A percentile compares a stretch with the other conserved stretches of the same genome.
Conservation (phyloP, 169 alveolate species). For the Eimeria praecox region DNA sequence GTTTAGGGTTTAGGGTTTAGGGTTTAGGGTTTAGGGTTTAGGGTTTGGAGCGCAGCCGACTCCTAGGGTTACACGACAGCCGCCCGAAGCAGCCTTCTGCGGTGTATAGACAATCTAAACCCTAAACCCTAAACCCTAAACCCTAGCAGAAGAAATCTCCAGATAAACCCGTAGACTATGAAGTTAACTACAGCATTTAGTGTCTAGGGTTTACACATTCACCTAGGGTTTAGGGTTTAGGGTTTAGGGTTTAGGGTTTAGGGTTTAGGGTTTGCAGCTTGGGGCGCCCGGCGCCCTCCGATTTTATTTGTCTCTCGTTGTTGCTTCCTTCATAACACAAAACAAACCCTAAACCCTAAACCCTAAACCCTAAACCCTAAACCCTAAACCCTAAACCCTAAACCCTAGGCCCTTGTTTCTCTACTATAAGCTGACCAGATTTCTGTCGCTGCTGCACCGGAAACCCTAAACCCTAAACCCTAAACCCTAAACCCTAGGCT, state of each 20-base stretch:
- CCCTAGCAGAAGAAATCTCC: conserved; percentile 29
- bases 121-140: neutral
- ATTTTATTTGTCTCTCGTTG: too few species aligned
- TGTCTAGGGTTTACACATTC: neutral
- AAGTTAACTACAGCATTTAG: neutral
- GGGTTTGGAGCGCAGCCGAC: neutral
- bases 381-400: neutral
- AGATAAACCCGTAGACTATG: neutral
- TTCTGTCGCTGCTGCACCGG: too few species aligned
- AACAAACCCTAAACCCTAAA: conserved; percentile 4
- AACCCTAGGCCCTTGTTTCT: neutral
- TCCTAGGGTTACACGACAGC: neutral
- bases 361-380: neutral
- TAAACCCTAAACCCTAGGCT: conserved; percentile 29
- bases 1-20: neutral
- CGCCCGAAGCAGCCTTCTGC: neutral
- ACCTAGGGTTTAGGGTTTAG: neutral
- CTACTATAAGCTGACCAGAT: neutral
- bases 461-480: neutral
- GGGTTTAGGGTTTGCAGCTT: neutral
- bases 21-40: neutral
- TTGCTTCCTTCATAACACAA: neutral
- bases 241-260: neutral
- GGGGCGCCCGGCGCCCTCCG: neutral
- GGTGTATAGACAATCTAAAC: neutral